Percentiles rank a stretch among this genome's conserved stretches.
These are phyloP conservation scores for Daldinia bambusicola DNA, from an alignment of 495 filamentous ascomycete species.

Conservation along the genomic window DNA sequence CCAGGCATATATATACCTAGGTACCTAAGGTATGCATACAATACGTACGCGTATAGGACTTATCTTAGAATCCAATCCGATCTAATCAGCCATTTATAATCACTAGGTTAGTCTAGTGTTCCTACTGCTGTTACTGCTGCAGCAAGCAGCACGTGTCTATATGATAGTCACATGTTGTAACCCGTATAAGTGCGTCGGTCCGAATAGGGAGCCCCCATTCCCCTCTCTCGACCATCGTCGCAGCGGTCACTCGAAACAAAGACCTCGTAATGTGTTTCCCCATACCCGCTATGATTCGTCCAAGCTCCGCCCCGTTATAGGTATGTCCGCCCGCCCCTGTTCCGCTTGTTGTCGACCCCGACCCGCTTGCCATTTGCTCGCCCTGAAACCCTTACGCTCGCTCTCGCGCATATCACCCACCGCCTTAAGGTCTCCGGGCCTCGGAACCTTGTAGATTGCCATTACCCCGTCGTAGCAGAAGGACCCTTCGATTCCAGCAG, in stretches of 20 bases:
- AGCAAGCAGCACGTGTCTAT: background rate
- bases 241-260: background rate
- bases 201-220: background rate
- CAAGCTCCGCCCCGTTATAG: background rate
- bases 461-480: background rate
- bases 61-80: background rate
- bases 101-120: background rate
- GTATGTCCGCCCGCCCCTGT: background rate
- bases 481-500: background rate
- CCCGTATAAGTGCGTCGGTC: slow-evolving; percentile 14
- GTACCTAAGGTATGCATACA: background rate
- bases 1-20: background rate
- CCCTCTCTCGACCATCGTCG: slow-evolving; percentile 12
- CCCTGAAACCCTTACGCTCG: background rate
- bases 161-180: slow-evolving; percentile 11
- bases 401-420: background rate
- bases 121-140: background rate
- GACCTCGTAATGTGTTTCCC: background rate
- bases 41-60: background rate
- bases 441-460: background rate
- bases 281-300: slow-evolving; percentile 8
- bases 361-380: background rate
- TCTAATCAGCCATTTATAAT: background rate
- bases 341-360: background rate
- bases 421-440: background rate